Conservation (phyloP, 257 asterid species). For the Nicotiana otophora region DNA sequence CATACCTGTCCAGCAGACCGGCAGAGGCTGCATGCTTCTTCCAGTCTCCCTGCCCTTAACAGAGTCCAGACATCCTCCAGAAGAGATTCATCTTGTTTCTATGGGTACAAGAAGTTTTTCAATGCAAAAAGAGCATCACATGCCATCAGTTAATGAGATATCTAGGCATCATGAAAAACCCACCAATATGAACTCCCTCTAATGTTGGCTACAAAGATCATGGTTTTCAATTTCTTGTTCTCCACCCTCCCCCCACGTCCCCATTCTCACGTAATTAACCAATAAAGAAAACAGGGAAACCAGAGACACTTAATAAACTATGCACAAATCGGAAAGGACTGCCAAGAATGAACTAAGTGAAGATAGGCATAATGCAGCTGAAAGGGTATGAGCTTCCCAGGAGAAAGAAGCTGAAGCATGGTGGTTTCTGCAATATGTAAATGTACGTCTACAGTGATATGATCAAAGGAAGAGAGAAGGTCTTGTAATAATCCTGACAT, state of each 20-base stretch:
- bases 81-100: conserved; percentile 98
- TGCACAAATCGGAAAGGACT: background rate
- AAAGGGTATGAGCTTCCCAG: background rate
- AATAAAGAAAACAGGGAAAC: background rate
- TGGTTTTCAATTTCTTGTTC: background rate
- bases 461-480: background rate
- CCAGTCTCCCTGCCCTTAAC: conserved; percentile 87
- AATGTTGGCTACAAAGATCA: background rate
- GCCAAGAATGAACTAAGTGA: background rate
- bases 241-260: background rate
- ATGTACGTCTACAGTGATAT: background rate
- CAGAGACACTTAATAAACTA: background rate
- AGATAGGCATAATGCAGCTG: background rate
- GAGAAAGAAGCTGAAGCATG: background rate
- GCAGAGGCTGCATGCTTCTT: conserved; percentile 89
- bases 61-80: conserved; percentile 95
- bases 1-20: conserved; percentile 94
- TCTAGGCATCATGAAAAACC: background rate
- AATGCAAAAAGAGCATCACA: background rate
- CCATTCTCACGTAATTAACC: background rate
- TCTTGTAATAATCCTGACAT: background rate
- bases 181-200: background rate
- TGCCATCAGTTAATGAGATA: background rate
- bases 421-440: background rate
- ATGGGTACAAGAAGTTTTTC: conserved; percentile 14